Evolutionary conservation across 108 stramenopile genomes (phyloP), one percentile per base, ranked within the genome.

Genomic region (Epipyxis sp.): DNA sequence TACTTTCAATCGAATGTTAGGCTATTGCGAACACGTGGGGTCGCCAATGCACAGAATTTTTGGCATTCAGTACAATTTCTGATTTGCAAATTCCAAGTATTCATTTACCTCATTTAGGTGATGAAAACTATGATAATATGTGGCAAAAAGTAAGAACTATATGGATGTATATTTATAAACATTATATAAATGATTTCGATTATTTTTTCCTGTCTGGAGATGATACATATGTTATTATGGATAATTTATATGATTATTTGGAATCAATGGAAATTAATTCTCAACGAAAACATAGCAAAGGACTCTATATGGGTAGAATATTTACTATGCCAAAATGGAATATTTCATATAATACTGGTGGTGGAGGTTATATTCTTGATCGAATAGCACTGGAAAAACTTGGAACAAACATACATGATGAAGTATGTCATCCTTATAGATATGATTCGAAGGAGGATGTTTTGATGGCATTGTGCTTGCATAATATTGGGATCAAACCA

Each of bases 121-220:
- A 86, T 2, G 97, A 98, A 84, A 93, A 90, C 80, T 98, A 95
- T 82, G 86, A 92, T 69, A 98, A 98, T 86, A 98, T 98, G 78
- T 98, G 97, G 97, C 97, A 98, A 80, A 98, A 98, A 77, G 88
- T 93, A 34, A 85, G 95, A 59, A 82, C 90, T 39, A 96, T 95
- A 44, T 94, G 91, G 92, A 90, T 81, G 57, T 94, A 91, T 79
- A 90, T 94, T 3, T 84, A 90, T 58, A 69, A 77, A 42, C 92
- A 96, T 81, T 94, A 95, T 78, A 45, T 86, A 50, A 78, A 91
- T 16, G 90, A 94, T 41, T 94, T 85, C 80, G 94, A 96, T 84
- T 94, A 83, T 77, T 95, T 95, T 83, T 90, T 91, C 69, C 78
- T 92, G 40, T 93, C 94, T 42, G 95, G 95, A 37, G 95, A 96